Conservation (phyloP, 2,329 filamentous ascomycete species). For the Uncinocarpus reesii region DNA sequence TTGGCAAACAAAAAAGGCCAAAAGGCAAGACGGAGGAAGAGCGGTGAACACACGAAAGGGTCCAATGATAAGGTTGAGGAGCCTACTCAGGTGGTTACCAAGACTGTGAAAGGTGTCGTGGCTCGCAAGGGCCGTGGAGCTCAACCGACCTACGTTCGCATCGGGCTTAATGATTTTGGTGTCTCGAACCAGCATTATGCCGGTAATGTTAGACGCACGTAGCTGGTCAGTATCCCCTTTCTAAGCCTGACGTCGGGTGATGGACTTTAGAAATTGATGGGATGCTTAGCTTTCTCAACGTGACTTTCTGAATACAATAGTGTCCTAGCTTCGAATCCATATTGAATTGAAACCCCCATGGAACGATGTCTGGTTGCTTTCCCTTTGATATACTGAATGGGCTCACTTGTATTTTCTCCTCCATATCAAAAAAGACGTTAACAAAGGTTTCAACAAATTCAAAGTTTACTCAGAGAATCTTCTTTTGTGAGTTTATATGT, state of each 20-base stretch:
- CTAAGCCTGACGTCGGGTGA: background rate
- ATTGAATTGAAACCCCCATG: too few relatives aligned
- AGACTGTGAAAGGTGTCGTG: conserved; percentile 14
- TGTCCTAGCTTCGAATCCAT: too few relatives aligned
- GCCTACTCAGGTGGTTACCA: conserved; percentile 6
- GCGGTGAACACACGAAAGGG: background rate
- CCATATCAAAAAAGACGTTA: too few relatives aligned
- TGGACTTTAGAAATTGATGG: background rate
- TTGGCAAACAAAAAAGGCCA: background rate
- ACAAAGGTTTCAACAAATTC: too few relatives aligned
- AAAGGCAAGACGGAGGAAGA: background rate
- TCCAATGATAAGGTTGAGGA: background rate
- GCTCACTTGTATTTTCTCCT: too few relatives aligned
- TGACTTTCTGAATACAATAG: too few relatives aligned
- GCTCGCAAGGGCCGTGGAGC: conserved; percentile 14
- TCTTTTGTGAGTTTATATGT: too few relatives aligned
- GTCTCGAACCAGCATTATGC: conserved; percentile 10
- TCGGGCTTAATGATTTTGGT: conserved; percentile 15
- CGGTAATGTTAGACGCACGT: background rate
- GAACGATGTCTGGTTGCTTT: too few relatives aligned
- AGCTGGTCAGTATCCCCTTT: background rate
- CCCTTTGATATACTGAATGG: too few relatives aligned
- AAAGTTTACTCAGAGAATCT: too few relatives aligned
- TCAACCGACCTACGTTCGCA: conserved; percentile 13
- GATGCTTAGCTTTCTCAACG: too few relatives aligned